phyloP scores from a whole-genome alignment of 768 basidiomycete species.

The Termitomyces titanicus region DNA sequence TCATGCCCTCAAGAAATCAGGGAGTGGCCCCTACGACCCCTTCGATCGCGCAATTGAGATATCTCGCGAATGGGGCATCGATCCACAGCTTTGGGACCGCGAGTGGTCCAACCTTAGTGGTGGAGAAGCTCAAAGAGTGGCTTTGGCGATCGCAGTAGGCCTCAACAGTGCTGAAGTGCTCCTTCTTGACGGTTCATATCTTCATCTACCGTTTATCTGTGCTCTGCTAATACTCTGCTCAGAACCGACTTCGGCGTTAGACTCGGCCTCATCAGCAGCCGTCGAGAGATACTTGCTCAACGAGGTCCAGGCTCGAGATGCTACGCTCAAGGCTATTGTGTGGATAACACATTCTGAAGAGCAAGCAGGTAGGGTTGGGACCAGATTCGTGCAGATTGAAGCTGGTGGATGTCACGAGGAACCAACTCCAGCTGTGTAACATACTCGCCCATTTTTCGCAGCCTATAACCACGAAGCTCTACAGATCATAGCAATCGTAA shows the following conservation, averaged over 20 bases:
- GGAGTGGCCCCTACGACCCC: slow-evolving; percentile 14
- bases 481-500: neutral
- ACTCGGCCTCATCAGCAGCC: slow-evolving; percentile 55
- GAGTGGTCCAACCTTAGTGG: slow-evolving; percentile 81
- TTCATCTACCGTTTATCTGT: neutral
- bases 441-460: neutral
- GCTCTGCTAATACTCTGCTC: neutral
- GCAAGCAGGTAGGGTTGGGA: slow-evolving; percentile 73
- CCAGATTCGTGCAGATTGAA: slow-evolving; percentile 53
- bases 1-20: slow-evolving; percentile 14
- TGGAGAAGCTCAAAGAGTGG: slow-evolving; percentile 84
- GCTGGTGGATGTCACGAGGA: slow-evolving; percentile 43
- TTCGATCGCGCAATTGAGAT: slow-evolving; percentile 46
- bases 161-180: slow-evolving; percentile 75
- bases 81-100: slow-evolving; percentile 69
- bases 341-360: slow-evolving; percentile 91
- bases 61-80: slow-evolving; percentile 63
- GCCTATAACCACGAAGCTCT: no score
- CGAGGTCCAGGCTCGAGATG: slow-evolving; percentile 44
- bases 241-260: slow-evolving; percentile 92
- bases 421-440: slow-evolving; percentile 12
- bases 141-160: slow-evolving; percentile 71
- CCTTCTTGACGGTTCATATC: slow-evolving; percentile 67
- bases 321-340: slow-evolving; percentile 64
- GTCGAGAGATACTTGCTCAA: slow-evolving; percentile 64